Base-by-base conservation (phyloP, 2,329 filamentous ascomycete species). In the Aspergillus pseudoglaucus region DNA sequence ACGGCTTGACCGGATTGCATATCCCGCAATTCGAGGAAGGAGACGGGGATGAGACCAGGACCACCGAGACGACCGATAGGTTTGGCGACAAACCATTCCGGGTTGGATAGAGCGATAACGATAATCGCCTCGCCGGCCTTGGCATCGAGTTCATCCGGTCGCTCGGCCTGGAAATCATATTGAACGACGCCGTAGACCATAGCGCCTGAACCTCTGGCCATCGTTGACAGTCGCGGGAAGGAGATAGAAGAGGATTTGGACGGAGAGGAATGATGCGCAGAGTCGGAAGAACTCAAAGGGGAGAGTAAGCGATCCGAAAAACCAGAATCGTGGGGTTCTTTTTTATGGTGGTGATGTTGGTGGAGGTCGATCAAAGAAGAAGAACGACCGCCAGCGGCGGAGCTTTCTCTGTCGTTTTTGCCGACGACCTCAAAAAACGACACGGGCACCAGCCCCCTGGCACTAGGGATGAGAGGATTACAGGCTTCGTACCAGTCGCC, bases 71-170 rank as follows among this genome's bases (percentile, higher is more conserved):
- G 81, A 53, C 90, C 91, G 65, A 98, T 98, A n/a, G 93, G 93
- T 71, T 98, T 98, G 44, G 93, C 93, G 52, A 98, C 91, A 63
- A 97, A 97, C 93, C 93, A 98, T 70, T 98, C 93, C 4, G 91
- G 89, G 62, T 97, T 97, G 6, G 91, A 97, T 69, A 97, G 93
- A 40, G 93, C 93, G 65, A 97, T 97, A 47, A 98, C 90, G 56
- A 98, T 96, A 63, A 98, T 96, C 46, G 90, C 88, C 71, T 98
- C 93, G 49, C 90, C 91, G 42, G 89, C 87, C 68, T 95, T 94
- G 43, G 93, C 93, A 58, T 96, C 90, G 49, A 98, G 73, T 71
- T 98, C 93, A 67, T 98, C 93, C n/a, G 90, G 87, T 48, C 91
- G 77, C 70, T 97, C 91, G 0, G 93, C 93, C 58, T 88, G 83